phyloP scores from a whole-genome alignment of 805 yeast species.

The Wickerhamiella dianesei region DNA sequence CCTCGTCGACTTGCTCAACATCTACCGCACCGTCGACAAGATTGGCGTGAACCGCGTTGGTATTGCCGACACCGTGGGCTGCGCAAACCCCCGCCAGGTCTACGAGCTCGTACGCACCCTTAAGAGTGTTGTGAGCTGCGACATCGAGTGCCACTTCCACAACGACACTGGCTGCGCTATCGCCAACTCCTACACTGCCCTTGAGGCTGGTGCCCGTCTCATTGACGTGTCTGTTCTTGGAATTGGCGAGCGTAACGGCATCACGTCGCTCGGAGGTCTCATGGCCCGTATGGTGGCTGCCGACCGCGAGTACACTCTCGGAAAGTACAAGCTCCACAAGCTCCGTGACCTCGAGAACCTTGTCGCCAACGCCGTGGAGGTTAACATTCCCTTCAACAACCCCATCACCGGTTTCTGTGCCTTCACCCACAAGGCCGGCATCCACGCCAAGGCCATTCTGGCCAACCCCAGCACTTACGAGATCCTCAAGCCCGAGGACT shows the following conservation, averaged over 20 bases:
- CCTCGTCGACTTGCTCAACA: slow-evolving; percentile 85
- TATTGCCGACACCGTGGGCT: slow-evolving; percentile 97
- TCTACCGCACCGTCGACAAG: slow-evolving; percentile 90
- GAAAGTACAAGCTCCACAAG: slow-evolving; percentile 91
- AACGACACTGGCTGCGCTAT: slow-evolving; percentile 98
- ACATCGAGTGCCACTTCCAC: slow-evolving; percentile 97
- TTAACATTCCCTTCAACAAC: slow-evolving; percentile 93
- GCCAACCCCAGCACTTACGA: slow-evolving; percentile 99
- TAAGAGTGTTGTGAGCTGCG: slow-evolving; percentile 87
- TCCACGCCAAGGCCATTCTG: slow-evolving; percentile 95
- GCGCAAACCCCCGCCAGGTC: slow-evolving; percentile 98
- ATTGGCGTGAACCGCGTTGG: slow-evolving; percentile 98
- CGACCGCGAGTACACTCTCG: slow-evolving; percentile 86
- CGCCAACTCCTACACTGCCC: slow-evolving; percentile 95
- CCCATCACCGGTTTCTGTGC: slow-evolving; percentile 99
- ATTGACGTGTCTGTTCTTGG: slow-evolving; percentile 94
- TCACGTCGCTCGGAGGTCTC: slow-evolving; percentile 91
- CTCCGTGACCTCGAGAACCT: slow-evolving; percentile 88
- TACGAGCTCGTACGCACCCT: slow-evolving; percentile 91
- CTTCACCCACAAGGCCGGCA: slow-evolving; percentile 98
- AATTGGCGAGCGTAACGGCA: slow-evolving; percentile 98
- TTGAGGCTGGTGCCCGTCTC: slow-evolving; percentile 93
- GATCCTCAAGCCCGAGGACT: slow-evolving; percentile 86
- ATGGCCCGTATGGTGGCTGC: slow-evolving; percentile 99
- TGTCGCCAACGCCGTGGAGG: slow-evolving; percentile 95